phyloP scores from a whole-genome alignment of 1,284 basidiomycete species.

The Ustilago bromivora region DNA sequence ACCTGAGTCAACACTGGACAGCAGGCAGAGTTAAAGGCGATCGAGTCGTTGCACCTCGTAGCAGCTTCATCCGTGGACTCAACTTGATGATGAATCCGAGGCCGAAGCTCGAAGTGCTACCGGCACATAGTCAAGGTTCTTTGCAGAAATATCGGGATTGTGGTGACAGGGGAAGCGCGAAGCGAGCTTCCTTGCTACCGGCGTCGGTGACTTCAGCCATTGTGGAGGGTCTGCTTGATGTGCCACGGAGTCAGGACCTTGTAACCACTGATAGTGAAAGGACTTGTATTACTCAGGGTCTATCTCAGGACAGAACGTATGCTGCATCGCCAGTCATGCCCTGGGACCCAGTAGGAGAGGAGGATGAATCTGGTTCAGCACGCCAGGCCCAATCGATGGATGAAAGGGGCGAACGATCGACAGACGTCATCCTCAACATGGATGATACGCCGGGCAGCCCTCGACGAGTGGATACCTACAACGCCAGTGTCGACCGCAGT shows the following conservation, averaged over 20 bases:
- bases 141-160: not conserved
- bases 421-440: constrained; percentile 22
- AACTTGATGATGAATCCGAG: constrained; percentile 40
- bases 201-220: constrained; percentile 6
- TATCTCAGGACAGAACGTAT: not conserved
- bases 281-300: constrained; percentile 10
- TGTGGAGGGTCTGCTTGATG: constrained; percentile 14
- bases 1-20: constrained; percentile 35
- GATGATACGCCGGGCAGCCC: constrained; percentile 38
- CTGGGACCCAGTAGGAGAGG: not conserved
- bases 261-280: constrained; percentile 16
- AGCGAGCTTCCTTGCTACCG: not conserved
- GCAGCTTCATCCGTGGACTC: constrained; percentile 31
- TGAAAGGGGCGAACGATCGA: not conserved
- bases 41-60: constrained; percentile 34
- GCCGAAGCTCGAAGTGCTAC: constrained; percentile 47
- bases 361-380: not conserved
- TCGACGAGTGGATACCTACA: not conserved
- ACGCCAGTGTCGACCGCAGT: not conserved
- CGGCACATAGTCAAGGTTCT: not conserved
- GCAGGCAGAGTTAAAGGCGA: constrained; percentile 41
- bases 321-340: not conserved
- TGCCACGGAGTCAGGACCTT: not conserved
- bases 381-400: not conserved
- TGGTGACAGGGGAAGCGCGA: not conserved